These are phyloP conservation scores for Lophium mytilinum DNA, from an alignment of 495 filamentous ascomycete species.

Conservation along the genomic window DNA sequence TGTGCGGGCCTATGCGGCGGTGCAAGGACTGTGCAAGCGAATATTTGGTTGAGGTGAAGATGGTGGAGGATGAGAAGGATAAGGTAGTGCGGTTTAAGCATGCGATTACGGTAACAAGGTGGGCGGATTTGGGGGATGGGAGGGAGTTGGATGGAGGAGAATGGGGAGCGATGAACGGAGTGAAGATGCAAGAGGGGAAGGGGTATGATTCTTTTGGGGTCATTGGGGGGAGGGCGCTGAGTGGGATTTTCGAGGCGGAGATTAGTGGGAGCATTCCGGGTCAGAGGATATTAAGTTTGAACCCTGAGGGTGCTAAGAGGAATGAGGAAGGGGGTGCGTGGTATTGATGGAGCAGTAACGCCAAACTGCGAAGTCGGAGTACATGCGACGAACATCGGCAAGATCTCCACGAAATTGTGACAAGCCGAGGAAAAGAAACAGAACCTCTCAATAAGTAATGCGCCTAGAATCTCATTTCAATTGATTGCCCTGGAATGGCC, in stretches of 20 bases:
- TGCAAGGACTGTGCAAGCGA: conserved; percentile 55
- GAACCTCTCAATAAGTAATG: too few species aligned
- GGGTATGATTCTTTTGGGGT: conserved; percentile 45
- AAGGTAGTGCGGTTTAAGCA: conserved; percentile 42
- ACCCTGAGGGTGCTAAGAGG: conserved; percentile 41
- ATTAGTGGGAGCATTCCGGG: conserved; percentile 48
- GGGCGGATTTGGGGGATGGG: conserved; percentile 52
- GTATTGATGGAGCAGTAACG: conserved; percentile 36
- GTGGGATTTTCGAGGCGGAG: conserved; percentile 49
- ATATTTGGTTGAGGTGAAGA: conserved; percentile 50
- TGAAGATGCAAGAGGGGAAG: conserved; percentile 14
- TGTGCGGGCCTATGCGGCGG: conserved; percentile 48
- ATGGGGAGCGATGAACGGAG: conserved; percentile 46
- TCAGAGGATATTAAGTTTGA: conserved; percentile 48
- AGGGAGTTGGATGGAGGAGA: conserved; percentile 36
- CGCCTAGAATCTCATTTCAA: too few species aligned
- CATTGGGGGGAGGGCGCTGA: conserved; percentile 46
- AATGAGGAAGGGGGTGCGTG: conserved; percentile 43
- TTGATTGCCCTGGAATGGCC: too few species aligned
- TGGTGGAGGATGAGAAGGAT: conserved; percentile 42
- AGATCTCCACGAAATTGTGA: too few species aligned
- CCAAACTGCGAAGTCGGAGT: too few species aligned
- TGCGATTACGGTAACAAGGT: conserved; percentile 51
- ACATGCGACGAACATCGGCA: too few species aligned
- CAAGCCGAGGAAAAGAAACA: too few species aligned